Evolutionary conservation across 768 basidiomycete species (phyloP).

Genomic region (Lactarius hengduanensis): DNA sequence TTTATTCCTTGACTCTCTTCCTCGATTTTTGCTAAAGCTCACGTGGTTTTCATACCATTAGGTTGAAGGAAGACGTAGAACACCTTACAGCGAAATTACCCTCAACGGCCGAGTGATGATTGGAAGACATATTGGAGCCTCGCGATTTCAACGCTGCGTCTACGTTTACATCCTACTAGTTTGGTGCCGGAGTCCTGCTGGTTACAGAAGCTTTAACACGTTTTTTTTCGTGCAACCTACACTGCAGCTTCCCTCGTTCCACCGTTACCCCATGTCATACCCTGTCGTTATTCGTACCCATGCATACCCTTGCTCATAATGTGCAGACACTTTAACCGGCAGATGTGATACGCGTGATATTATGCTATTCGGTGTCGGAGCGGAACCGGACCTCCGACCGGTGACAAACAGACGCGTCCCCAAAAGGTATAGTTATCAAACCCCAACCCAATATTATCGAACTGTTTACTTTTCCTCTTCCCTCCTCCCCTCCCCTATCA

Average conservation of each 20-base stretch:
- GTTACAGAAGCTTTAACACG: conserved; percentile 16
- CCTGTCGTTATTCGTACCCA: conserved; percentile 29
- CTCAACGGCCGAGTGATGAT: conserved; percentile 18
- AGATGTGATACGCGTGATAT: not conserved
- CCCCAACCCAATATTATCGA: not conserved
- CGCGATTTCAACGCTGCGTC: conserved; percentile 8
- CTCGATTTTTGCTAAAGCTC: conserved; percentile 16
- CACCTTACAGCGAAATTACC: conserved; percentile 41
- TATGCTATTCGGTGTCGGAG: not conserved
- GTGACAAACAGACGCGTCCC: conserved; percentile 14
- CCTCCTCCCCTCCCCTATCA: conserved; percentile 16
- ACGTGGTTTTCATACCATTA: conserved; percentile 34
- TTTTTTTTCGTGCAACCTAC: conserved; percentile 16
- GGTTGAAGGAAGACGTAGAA: conserved; percentile 69
- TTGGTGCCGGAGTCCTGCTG: conserved; percentile 17
- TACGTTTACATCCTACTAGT: conserved; percentile 3
- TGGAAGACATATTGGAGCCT: conserved; percentile 17
- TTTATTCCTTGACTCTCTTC: conserved; percentile 1
- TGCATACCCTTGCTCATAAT: conserved; percentile 23
- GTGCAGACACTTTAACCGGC: conserved; percentile 1
- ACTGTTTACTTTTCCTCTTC: conserved; percentile 10
- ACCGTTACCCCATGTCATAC: conserved; percentile 26
- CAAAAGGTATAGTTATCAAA: not conserved
- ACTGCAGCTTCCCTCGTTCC: conserved; percentile 20
- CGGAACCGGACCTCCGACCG: conserved; percentile 15